A percentile compares a stretch with the other conserved stretches of the same genome.
Conservation (phyloP, 2,329 filamentous ascomycete species). For the Trichoderma polysporum region DNA sequence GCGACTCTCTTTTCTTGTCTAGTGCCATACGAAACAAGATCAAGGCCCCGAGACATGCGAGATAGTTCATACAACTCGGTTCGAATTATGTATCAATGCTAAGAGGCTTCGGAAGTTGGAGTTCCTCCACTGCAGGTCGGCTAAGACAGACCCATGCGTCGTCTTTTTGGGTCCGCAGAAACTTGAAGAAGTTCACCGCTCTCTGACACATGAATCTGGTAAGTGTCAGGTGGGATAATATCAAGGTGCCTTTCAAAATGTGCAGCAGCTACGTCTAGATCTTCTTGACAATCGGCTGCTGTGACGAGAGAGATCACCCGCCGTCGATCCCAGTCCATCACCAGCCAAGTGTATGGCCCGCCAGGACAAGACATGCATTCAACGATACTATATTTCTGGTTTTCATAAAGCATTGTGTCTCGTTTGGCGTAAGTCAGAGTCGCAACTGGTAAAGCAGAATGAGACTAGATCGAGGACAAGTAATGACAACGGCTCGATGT, state of each 20-base stretch:
- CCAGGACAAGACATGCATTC: background rate
- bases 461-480: background rate
- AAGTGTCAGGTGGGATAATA: conserved; percentile 24
- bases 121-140: background rate
- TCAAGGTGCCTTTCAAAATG: conserved; percentile 26
- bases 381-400: background rate
- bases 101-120: background rate
- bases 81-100: conserved; percentile 20
- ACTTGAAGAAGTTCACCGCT: conserved; percentile 21
- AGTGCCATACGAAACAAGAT: conserved; percentile 29
- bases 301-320: conserved; percentile 31
- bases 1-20: conserved; percentile 25
- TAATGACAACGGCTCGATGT: too few species aligned
- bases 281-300: conserved; percentile 31
- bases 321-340: conserved; percentile 32
- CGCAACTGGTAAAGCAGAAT: background rate
- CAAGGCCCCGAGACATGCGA: conserved; percentile 29
- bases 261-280: conserved; percentile 24
- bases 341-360: conserved; percentile 32
- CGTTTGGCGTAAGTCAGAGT: background rate
- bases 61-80: conserved; percentile 34
- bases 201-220: conserved; percentile 27
- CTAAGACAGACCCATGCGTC: conserved; percentile 23
- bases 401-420: background rate
- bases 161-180: conserved; percentile 29